A percentile compares a stretch with the other conserved stretches of the same genome.
These are phyloP conservation scores for Alternaria panax DNA, from an alignment of 2,329 filamentous ascomycete species.

Conservation along the genomic window DNA sequence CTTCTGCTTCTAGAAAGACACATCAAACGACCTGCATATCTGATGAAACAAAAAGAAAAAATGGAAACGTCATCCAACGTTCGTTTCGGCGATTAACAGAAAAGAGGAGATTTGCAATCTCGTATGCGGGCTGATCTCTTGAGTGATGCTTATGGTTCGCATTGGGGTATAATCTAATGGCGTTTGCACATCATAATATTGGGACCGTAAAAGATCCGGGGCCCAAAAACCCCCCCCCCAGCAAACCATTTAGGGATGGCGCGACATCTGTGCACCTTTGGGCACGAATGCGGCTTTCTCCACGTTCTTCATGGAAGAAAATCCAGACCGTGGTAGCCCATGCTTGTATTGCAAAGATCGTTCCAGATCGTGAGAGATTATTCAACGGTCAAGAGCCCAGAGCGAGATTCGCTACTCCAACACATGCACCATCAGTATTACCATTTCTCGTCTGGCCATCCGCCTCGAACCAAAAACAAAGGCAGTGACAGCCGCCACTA, in stretches of 20 bases:
- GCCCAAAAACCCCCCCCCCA: neutral
- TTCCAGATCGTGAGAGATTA: constrained; percentile 4
- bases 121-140: constrained; percentile 6
- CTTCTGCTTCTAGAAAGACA: neutral
- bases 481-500: neutral
- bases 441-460: constrained; percentile 1
- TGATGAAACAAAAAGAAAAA: constrained; percentile 13
- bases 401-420: constrained; percentile 5
- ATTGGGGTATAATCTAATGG: constrained; percentile 4
- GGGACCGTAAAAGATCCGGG: constrained; percentile 2
- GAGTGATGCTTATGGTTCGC: constrained; percentile 3
- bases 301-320: neutral
- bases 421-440: neutral
- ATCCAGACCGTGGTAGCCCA: constrained; percentile 3
- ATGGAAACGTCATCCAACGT: constrained; percentile 6
- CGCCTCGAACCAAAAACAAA: constrained; percentile 9
- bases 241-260: neutral
- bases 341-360: neutral
- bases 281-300: neutral
- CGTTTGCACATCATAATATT: constrained; percentile 1
- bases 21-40: neutral
- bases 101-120: constrained; percentile 9
- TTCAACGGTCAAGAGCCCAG: neutral
- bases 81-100: neutral
- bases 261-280: neutral